Evolutionary conservation across 164 flowering plant species (phyloP), one percentile per base, ranked within the genome.

Genomic region (Annona squamosa): DNA sequence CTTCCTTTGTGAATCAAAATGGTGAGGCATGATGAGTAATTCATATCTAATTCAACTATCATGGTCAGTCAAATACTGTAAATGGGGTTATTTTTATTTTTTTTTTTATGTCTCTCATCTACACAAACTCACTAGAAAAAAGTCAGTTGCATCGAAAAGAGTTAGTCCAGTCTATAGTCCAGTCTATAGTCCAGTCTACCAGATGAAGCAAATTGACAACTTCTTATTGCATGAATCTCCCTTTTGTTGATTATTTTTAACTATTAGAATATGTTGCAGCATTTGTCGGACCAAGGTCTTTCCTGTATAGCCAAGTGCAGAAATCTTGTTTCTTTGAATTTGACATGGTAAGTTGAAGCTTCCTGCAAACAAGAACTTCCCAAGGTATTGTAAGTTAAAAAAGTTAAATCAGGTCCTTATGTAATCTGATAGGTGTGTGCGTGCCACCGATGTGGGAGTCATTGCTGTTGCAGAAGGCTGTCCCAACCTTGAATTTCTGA

Each of bases 281-380:
- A 94, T 81, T 73, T 94, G 48, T 89, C 98, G 3, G 97, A 94
- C 83, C 81, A 91, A 73, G 95, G 90, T 18, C 91, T 94, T 74
- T 77, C 81, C 41, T 82, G 81, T 80, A 87, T 94, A 80, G 90
- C 97, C 48, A 83, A 88, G 72, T 94, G 98, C 89, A 85, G 78
- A 62, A 73, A 82, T 67, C 75, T 94, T 69, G 77, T 75, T 5
- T 86, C 91, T 72, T 90, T 94, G 77, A 94, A 90, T 79, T 86
- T 94, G 85, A 94, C 97, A 57, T 94, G 98, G 98, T 94, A 82
- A 56, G 63, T 46, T n/a, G 2, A 37, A 65, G 57, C 57, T 52
- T 5, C 12, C 41, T 65, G 41, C 46, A 9, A 16, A 65, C 57
- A 52, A 52, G 57, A 52, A 52, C 12, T 6, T 52, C 2, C 37